A percentile compares a stretch with the other conserved stretches of the same genome.
Conservation (phyloP, 495 filamentous ascomycete genomes). For the Aspergillus haitiensis region DNA sequence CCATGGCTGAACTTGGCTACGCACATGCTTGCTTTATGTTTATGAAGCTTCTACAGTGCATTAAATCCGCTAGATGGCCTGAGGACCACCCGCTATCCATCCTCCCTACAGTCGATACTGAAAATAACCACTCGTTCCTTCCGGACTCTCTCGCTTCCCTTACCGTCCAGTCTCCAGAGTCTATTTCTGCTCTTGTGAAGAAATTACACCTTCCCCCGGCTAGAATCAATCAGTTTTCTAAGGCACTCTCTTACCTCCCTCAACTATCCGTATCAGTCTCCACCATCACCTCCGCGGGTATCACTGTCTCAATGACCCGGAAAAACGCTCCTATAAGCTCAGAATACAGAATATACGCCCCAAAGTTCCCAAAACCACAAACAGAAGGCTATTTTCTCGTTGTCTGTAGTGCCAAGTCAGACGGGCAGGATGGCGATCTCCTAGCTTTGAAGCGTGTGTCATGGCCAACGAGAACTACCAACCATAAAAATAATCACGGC, state of each 20-base stretch:
- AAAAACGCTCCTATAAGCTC: slow-evolving; percentile 61
- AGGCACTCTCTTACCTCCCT: slow-evolving; percentile 10
- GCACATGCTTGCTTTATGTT: slow-evolving; percentile 70
- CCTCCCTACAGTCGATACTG: slow-evolving; percentile 69
- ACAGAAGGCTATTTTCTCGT: slow-evolving; percentile 92
- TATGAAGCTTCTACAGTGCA: slow-evolving; percentile 82
- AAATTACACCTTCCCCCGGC: slow-evolving; percentile 29
- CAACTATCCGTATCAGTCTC: slow-evolving; percentile 62
- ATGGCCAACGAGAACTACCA: slow-evolving; percentile 54
- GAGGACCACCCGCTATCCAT: slow-evolving; percentile 76
- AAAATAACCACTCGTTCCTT: slow-evolving; percentile 61
- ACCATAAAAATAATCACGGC: slow-evolving; percentile 25
- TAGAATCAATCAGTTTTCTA: slow-evolving; percentile 34
- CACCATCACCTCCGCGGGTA: slow-evolving; percentile 56
- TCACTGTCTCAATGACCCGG: slow-evolving; percentile 65
- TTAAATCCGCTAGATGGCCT: slow-evolving; percentile 93
- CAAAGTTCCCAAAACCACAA: slow-evolving; percentile 89
- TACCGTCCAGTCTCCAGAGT: slow-evolving; percentile 55
- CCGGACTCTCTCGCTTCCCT: slow-evolving; percentile 32
- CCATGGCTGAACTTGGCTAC: slow-evolving; percentile 87
- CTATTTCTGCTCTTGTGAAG: slow-evolving; percentile 29
- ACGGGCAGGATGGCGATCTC: slow-evolving; percentile 68
- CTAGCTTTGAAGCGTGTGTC: slow-evolving; percentile 80
- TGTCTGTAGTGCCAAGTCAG: slow-evolving; percentile 50
- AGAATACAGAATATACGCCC: slow-evolving; percentile 76